Evolutionary conservation across 805 yeast genomes (phyloP).

Genomic region (Candida multigemmis): DNA sequence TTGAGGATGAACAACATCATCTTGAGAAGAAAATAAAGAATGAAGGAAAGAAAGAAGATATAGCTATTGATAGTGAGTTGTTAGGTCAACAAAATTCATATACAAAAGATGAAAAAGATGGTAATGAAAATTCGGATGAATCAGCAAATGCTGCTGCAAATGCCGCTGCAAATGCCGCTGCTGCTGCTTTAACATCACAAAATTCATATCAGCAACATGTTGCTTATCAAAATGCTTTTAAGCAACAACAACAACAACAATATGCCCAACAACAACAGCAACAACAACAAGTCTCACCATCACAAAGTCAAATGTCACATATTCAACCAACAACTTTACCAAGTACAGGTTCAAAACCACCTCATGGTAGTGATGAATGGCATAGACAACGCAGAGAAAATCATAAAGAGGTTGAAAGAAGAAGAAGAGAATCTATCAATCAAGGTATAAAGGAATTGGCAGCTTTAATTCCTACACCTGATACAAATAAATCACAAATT

Average conservation of each 20-base stretch:
- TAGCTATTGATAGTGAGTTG: constrained; percentile 34
- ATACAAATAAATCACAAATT: constrained; percentile 85
- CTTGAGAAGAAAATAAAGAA: constrained; percentile 9
- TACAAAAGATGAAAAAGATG: constrained; percentile 9
- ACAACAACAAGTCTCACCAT: constrained; percentile 5
- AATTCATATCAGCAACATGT: constrained; percentile 8
- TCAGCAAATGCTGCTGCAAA: constrained; percentile 5
- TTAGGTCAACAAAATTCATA: constrained; percentile 32
- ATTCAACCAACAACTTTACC: constrained; percentile 28
- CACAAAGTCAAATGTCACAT: constrained; percentile 7
- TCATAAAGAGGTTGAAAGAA: constrained; percentile 92
- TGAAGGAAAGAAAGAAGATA: constrained; percentile 9
- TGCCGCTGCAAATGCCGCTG: constrained; percentile 8
- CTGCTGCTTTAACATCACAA: constrained; percentile 11
- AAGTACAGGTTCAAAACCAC: constrained; percentile 38
- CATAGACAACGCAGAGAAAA: constrained; percentile 75
- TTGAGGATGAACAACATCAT: constrained; percentile 6
- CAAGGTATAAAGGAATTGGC: constrained; percentile 78
- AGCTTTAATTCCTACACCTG: constrained; percentile 69
- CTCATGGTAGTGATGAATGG: constrained; percentile 78
- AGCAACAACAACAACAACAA: constrained; percentile 11
- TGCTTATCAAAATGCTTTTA: constrained; percentile 7
- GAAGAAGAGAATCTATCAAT: constrained; percentile 85
- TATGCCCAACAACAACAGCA: constrained; percentile 10
- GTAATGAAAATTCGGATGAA: not conserved